Evolutionary conservation across 306 rosid species (phyloP).

Genomic region (Cicer pinnatifidum): DNA sequence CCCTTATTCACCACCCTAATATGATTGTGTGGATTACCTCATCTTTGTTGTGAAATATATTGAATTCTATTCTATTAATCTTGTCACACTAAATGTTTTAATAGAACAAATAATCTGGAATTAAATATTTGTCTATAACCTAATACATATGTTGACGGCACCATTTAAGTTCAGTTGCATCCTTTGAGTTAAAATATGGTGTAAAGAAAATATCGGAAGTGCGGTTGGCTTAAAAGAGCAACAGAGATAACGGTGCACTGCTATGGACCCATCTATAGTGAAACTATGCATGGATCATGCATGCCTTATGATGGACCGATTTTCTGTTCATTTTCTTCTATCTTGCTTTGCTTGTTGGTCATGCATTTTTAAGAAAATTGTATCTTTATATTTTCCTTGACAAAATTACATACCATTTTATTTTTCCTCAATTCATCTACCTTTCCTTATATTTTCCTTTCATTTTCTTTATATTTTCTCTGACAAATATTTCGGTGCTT

Average conservation of each 20-base stretch:
- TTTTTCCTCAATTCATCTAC: too few species aligned
- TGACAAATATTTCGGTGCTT: too few species aligned
- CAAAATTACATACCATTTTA: too few species aligned
- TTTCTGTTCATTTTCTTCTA: too few species aligned
- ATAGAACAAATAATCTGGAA: neutral
- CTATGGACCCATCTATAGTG: constrained; percentile 86
- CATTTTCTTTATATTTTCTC: too few species aligned
- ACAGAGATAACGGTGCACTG: neutral
- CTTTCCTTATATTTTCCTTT: too few species aligned
- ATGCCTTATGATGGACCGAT: too few species aligned
- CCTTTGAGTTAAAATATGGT: neutral
- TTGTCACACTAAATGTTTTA: constrained; percentile 3
- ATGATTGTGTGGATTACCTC: neutral
- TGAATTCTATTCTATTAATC: neutral
- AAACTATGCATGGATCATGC: too few species aligned
- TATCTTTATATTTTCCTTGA: too few species aligned
- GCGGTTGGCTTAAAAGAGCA: neutral
- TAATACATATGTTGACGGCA: constrained; percentile 9
- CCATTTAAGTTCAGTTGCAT: constrained; percentile 24
- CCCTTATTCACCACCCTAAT: neutral
- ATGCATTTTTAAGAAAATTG: too few species aligned
- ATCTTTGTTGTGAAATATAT: neutral
- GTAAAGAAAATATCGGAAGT: neutral
- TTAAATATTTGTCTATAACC: neutral
- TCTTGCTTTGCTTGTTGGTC: too few species aligned